phyloP scores from a whole-genome alignment of 2,329 filamentous ascomycete species.

The Pseudomassariella vexata region DNA sequence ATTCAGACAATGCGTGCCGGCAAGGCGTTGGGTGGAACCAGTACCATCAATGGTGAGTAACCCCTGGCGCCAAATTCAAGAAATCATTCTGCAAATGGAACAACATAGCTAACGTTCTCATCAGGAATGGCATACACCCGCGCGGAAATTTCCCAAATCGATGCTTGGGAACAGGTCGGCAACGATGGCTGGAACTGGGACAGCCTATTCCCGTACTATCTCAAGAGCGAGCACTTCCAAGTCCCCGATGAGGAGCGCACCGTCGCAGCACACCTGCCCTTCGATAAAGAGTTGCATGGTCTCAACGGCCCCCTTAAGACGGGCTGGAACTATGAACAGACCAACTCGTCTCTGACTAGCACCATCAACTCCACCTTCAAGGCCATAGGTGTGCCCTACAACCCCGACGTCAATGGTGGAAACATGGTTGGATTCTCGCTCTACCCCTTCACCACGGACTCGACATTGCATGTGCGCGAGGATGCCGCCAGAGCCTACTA shows the following conservation, averaged over 20 bases:
- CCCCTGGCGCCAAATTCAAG: too few species aligned
- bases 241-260: slow-evolving; percentile 27
- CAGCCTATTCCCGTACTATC: slow-evolving; percentile 39
- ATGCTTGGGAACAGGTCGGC: slow-evolving; percentile 36
- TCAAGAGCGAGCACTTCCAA: slow-evolving; percentile 32
- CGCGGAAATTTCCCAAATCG: slow-evolving; percentile 33
- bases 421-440: slow-evolving; percentile 29
- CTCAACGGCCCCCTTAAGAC: slow-evolving; percentile 26
- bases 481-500: slow-evolving; percentile 37
- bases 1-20: slow-evolving; percentile 26
- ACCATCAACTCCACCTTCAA: slow-evolving; percentile 25
- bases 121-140: slow-evolving; percentile 37
- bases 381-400: slow-evolving; percentile 23
- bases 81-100: too few species aligned
- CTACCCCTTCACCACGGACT: slow-evolving; percentile 34
- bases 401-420: slow-evolving; percentile 32
- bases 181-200: slow-evolving; percentile 41
- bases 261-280: slow-evolving; percentile 27
- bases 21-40: slow-evolving; percentile 33
- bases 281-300: slow-evolving; percentile 28
- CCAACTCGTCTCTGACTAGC: slow-evolving; percentile 24
- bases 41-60: slow-evolving; percentile 30
- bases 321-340: slow-evolving; percentile 27
- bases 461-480: slow-evolving; percentile 26
- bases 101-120: not conserved